Evolutionary conservation across 2,329 filamentous ascomycete species (phyloP).

Genomic region (Aspergillus niger): DNA sequence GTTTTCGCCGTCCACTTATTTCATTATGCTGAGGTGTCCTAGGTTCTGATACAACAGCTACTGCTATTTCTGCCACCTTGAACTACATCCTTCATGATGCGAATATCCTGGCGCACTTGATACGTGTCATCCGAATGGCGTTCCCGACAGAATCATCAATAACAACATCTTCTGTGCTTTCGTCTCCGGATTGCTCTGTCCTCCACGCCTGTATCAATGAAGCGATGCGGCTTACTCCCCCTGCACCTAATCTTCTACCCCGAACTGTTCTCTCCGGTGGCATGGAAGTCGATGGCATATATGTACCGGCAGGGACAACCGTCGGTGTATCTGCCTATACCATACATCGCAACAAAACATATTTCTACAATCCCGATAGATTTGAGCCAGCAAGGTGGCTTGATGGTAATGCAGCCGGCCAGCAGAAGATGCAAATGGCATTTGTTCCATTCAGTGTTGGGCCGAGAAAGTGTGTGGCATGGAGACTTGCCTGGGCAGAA

Average conservation of each 20-base stretch:
- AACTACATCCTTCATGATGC: slow-evolving; percentile 4
- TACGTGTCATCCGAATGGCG: not conserved
- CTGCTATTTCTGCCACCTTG: not conserved
- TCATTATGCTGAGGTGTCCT: too few species aligned
- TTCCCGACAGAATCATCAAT: not conserved
- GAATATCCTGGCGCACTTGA: not conserved
- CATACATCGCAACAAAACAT: slow-evolving; percentile 16
- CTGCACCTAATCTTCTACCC: slow-evolving; percentile 25
- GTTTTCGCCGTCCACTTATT: too few species aligned
- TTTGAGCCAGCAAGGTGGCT: slow-evolving; percentile 46
- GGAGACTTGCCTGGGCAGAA: not conserved
- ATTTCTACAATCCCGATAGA: slow-evolving; percentile 20
- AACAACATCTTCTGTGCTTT: not conserved
- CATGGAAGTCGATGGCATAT: slow-evolving; percentile 31
- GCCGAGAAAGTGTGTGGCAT: not conserved
- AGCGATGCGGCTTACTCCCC: slow-evolving; percentile 21
- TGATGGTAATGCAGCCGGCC: not conserved
- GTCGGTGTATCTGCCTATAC: slow-evolving; percentile 44
- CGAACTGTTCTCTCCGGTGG: slow-evolving; percentile 34
- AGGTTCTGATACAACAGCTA: slow-evolving; percentile 8
- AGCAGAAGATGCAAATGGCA: not conserved
- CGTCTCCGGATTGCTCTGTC: not conserved
- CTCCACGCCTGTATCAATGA: slow-evolving; percentile 15
- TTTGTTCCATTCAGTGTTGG: slow-evolving; percentile 6
- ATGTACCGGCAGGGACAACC: slow-evolving; percentile 34